Evolutionary conservation across 352 stramenopile genomes (phyloP).

Genomic region (Peronospora farinosa): DNA sequence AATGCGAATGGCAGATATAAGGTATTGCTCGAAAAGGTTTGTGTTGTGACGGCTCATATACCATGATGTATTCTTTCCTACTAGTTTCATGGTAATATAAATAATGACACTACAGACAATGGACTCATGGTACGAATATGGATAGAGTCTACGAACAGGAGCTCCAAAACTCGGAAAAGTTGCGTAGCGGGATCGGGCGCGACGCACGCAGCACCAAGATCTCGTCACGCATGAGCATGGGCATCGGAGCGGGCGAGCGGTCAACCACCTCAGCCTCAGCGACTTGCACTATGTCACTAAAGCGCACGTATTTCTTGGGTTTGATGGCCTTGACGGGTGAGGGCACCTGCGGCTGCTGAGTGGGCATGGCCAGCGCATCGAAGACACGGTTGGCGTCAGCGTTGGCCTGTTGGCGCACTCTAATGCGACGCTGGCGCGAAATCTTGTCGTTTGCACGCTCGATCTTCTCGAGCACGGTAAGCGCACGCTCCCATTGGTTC

Average conservation of each 20-base stretch:
- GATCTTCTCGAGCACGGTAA: slow-evolving; percentile 75
- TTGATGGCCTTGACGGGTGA: slow-evolving; percentile 21
- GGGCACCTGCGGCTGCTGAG: slow-evolving; percentile 22
- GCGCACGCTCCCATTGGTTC: slow-evolving; percentile 69
- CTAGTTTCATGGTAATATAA: slow-evolving; percentile 28
- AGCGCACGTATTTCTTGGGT: slow-evolving; percentile 42
- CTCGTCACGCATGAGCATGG: slow-evolving; percentile 65
- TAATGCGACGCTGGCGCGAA: slow-evolving; percentile 52
- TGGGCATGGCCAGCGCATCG: slow-evolving; percentile 18
- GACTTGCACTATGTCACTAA: slow-evolving; percentile 50
- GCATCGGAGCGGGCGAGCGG: slow-evolving; percentile 50
- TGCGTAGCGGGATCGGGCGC: slow-evolving; percentile 59
- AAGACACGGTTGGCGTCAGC: slow-evolving; percentile 27
- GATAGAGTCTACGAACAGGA: slow-evolving; percentile 19
- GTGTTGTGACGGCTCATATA: slow-evolving; percentile 12
- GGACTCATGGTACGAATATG: slow-evolving; percentile 13
- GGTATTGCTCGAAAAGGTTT: slow-evolving; percentile 5
- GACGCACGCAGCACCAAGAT: slow-evolving; percentile 72
- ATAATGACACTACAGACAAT: slow-evolving; percentile 37
- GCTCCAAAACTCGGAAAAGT: slow-evolving; percentile 81
- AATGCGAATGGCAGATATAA: background rate
- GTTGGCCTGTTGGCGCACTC: slow-evolving; percentile 59
- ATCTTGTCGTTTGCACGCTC: slow-evolving; percentile 77
- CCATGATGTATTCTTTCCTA: slow-evolving; percentile 23
- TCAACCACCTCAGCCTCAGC: slow-evolving; percentile 42